Evolutionary conservation across 352 stramenopile genomes (phyloP).

Genomic region (Pythium guiyangense): DNA sequence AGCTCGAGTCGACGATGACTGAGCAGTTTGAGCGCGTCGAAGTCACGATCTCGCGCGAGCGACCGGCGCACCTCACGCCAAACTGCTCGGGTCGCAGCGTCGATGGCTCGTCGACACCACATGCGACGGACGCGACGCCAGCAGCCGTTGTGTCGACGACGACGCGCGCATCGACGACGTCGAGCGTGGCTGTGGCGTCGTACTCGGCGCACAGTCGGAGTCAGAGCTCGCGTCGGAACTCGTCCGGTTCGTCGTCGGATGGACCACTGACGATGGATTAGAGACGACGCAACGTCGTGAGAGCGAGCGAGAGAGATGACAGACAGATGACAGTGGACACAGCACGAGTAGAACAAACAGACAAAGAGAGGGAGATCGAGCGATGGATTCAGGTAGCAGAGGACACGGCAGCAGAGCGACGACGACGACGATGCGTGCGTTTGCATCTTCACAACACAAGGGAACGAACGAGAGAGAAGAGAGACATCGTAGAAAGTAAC

Average conservation of each 20-base stretch:
- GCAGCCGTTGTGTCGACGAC: slow-evolving; percentile 4
- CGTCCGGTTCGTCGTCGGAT: slow-evolving; percentile 23
- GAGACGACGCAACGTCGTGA: no score
- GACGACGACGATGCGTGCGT: background rate
- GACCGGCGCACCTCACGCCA: slow-evolving; percentile 33
- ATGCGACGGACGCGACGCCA: background rate
- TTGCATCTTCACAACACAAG: background rate
- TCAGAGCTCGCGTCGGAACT: slow-evolving; percentile 28
- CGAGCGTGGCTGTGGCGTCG: slow-evolving; percentile 11
- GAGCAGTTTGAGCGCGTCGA: slow-evolving; percentile 76
- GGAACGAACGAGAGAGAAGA: no score
- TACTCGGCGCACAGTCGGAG: slow-evolving; percentile 18
- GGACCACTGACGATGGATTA: slow-evolving; percentile 31
- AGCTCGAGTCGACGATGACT: slow-evolving; percentile 57
- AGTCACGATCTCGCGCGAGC: slow-evolving; percentile 75
- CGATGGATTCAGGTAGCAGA: background rate
- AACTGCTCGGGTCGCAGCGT: slow-evolving; percentile 25
- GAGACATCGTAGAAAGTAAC: slow-evolving; percentile 2
- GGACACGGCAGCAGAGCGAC: background rate
- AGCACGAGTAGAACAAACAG: background rate
- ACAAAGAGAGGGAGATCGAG: background rate
- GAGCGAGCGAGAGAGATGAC: no score
- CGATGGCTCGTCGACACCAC: slow-evolving; percentile 14
- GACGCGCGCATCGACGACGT: slow-evolving; percentile 11
- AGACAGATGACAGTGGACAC: no score